Percentiles rank a stretch among this genome's conserved stretches.
Conservation (phyloP, 148 eudicot genomes). For the Amaranthus cruentus region DNA sequence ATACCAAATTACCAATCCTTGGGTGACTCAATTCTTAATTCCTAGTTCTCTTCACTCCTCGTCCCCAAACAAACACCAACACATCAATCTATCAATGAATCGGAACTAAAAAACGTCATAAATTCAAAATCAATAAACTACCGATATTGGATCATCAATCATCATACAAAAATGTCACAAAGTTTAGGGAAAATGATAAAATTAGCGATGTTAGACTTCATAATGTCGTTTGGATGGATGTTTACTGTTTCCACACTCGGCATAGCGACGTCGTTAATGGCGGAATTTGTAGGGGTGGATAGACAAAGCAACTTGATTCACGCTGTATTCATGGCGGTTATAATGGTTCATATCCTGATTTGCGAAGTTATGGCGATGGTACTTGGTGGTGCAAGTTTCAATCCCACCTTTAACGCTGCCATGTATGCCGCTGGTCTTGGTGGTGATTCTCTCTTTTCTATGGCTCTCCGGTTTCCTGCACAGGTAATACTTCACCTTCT, state of each 20-base stretch:
- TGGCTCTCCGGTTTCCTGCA: conserved; percentile 35
- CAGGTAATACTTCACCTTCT: conserved; percentile 15
- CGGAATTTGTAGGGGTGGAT: conserved; percentile 17
- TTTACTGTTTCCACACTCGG: conserved; percentile 28
- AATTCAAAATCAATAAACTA: too few species aligned
- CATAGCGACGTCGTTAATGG: conserved; percentile 4
- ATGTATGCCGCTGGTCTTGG: conserved; percentile 35
- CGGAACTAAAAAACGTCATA: too few species aligned
- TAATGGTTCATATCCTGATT: conserved; percentile 19
- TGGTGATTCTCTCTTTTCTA: conserved; percentile 28
- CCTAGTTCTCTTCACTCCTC: too few species aligned
- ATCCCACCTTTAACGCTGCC: conserved; percentile 36
- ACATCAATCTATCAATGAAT: too few species aligned
- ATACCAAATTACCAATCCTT: too few species aligned
- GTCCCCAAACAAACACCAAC: too few species aligned
- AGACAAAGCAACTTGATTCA: conserved; percentile 9
- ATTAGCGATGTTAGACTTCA: conserved; percentile 13
- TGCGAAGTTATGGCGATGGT: conserved; percentile 19
- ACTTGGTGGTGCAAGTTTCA: conserved; percentile 45
- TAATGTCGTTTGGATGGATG: conserved; percentile 23
- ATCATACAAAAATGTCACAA: background rate
- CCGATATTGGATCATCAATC: too few species aligned
- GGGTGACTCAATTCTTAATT: too few species aligned
- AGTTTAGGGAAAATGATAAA: background rate
- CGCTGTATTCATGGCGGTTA: conserved; percentile 1